A percentile compares a stretch with the other conserved stretches of the same genome.
phyloP scores from a whole-genome alignment of 768 basidiomycete genomes.

The Hericium alpestre region DNA sequence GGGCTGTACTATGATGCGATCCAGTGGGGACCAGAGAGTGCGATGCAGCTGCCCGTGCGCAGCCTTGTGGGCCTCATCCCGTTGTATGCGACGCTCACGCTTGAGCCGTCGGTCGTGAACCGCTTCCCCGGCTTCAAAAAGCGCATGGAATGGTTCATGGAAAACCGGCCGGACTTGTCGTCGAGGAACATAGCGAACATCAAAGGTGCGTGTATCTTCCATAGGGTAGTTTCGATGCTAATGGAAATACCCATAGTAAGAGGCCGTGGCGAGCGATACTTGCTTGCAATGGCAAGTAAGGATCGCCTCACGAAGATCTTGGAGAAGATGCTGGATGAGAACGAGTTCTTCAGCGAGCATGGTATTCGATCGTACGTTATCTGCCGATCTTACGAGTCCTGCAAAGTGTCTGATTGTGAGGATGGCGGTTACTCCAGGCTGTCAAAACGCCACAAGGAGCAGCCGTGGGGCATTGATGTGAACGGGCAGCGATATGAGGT shows the following conservation, averaged over 20 bases:
- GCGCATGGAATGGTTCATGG: slow-evolving; percentile 96
- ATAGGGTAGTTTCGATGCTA: too few relatives aligned
- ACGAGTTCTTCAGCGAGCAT: slow-evolving; percentile 91
- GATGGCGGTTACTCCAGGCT: slow-evolving; percentile 37
- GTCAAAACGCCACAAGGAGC: slow-evolving; percentile 81
- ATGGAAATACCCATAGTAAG: slow-evolving; percentile 4
- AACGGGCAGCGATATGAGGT: slow-evolving; percentile 88
- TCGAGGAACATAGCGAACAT: slow-evolving; percentile 94
- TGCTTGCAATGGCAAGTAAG: slow-evolving; percentile 85
- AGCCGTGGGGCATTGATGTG: slow-evolving; percentile 92
- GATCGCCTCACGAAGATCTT: slow-evolving; percentile 82
- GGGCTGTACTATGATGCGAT: slow-evolving; percentile 99
- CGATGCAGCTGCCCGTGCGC: slow-evolving; percentile 87
- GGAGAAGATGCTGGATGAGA: slow-evolving; percentile 95
- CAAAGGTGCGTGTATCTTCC: slow-evolving; percentile 41
- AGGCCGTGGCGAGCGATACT: slow-evolving; percentile 77
- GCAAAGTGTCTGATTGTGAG: background rate
- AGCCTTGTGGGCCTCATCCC: slow-evolving; percentile 97
- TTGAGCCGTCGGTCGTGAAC: slow-evolving; percentile 83
- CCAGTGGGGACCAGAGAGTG: slow-evolving; percentile 68
- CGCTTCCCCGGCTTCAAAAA: slow-evolving; percentile 98
- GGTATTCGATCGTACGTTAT: slow-evolving; percentile 77
- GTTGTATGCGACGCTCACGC: slow-evolving; percentile 85
- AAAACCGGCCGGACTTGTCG: slow-evolving; percentile 82
- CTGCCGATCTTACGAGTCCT: slow-evolving; percentile 21